A percentile compares a stretch with the other conserved stretches of the same genome.
phyloP scores from a whole-genome alignment of 768 basidiomycete genomes.

The Lanmaoa pseudosensibilis region DNA sequence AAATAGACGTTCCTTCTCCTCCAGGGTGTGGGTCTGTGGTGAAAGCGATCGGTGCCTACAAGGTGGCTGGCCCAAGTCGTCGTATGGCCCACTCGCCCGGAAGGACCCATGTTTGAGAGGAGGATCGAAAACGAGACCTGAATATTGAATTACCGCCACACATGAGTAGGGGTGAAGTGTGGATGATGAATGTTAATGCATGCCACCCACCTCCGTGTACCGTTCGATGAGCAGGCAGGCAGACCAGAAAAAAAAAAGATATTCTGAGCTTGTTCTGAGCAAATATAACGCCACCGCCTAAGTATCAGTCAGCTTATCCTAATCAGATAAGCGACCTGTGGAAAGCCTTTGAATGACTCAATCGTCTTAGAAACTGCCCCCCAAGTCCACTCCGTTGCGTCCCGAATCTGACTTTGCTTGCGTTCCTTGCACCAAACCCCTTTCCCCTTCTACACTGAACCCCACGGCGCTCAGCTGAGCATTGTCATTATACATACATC shows the following conservation, averaged over 20 bases:
- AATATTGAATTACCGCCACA: neutral
- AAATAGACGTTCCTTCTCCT: neutral
- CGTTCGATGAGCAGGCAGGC: neutral
- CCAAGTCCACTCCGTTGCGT: neutral
- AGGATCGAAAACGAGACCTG: neutral
- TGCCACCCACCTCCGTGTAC: neutral
- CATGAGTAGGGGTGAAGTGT: neutral
- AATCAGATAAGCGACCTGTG: neutral
- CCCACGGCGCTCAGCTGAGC: neutral
- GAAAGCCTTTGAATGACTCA: no score
- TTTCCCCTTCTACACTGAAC: neutral
- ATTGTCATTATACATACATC: no score
- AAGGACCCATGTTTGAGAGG: neutral
- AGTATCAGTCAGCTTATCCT: neutral
- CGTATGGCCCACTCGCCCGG: neutral
- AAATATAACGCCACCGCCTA: neutral
- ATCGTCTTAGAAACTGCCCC: neutral
- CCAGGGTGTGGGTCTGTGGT: no score
- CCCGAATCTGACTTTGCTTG: neutral
- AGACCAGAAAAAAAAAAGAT: neutral
- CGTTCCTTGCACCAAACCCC: neutral
- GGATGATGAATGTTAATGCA: neutral
- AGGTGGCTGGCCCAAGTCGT: no score
- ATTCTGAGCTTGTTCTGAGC: neutral
- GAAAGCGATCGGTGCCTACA: neutral